Base-by-base conservation (phyloP, 352 stramenopile species). In the Phytopythium helicoides region DNA sequence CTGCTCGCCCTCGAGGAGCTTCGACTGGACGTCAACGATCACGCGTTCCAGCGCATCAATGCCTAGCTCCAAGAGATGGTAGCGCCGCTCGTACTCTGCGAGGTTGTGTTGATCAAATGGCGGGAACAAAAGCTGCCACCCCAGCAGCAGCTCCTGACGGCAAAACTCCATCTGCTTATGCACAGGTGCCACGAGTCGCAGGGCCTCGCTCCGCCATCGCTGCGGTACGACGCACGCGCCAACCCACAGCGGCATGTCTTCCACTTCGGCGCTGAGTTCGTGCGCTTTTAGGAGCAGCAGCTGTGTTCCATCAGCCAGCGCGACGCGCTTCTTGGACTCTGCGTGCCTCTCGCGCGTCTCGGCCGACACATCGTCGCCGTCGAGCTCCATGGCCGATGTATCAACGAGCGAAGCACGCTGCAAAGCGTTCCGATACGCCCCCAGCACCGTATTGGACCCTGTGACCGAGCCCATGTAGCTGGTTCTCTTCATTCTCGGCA, bases 221-320 rank as follows among this genome's bases (percentile, higher is more conserved):
- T 68, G 48, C 6, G 76, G 71, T 22, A 85, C 64, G 3, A 76
- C 35, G 14, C 28, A 60, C 0, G 71, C 64, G 28, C 9, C 39
- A 19, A 81, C 50, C 71, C 68, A 83, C 10, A 81, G 50, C 46
- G 64, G 48, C 53, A 80, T 54, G 41, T 64, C 65, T n/a, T 73
- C 46, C 19, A 68, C 60, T 9, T 52, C 34, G 1, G 37, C 40
- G 25, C 77, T 54, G 1, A 80, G 56, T n/a, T 83, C 73, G 1
- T 66, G 40, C 6, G 73, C 66, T 23, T 69, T 56, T 6, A 76
- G 56, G 15, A 87, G 54, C 15, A 71, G 25, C 18, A 54, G 39
- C 42, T 79, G 71, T 2, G 62, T 72, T 3, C 37, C 56, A 6
- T 77, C 62, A 0, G 64, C 62, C 37, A 71, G 64, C 16, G 59